Evolutionary conservation across 805 yeast species (phyloP).

Genomic region (Sungouiella blattae): DNA sequence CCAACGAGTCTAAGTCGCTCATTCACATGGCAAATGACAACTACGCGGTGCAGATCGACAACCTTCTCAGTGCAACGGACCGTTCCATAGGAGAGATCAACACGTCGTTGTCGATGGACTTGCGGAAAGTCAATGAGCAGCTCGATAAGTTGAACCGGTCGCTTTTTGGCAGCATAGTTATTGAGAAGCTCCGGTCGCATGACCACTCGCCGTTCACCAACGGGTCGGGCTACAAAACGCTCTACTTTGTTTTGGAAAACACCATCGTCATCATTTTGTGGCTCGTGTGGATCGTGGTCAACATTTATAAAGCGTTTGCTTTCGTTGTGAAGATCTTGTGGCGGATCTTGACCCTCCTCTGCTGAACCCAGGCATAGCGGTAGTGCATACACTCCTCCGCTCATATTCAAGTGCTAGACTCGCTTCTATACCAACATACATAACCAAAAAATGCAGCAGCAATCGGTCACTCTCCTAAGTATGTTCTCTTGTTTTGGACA

Average conservation of each 20-base stretch:
- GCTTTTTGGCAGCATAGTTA: constrained; percentile 24
- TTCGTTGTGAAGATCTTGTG: constrained; percentile 14
- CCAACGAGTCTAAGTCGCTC: constrained; percentile 33
- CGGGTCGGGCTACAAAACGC: constrained; percentile 31
- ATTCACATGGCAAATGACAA: constrained; percentile 37
- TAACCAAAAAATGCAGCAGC: constrained; percentile 56
- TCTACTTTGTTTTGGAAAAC: constrained; percentile 49
- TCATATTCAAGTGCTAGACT: no score
- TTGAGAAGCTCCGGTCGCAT: constrained; percentile 18
- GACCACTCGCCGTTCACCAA: constrained; percentile 15
- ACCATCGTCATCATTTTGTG: constrained; percentile 49
- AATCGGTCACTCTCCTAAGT: constrained; percentile 39
- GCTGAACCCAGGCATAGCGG: no score
- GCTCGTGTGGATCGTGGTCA: constrained; percentile 56
- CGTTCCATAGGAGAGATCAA: constrained; percentile 70
- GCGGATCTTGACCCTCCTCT: no score
- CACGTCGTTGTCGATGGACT: constrained; percentile 62
- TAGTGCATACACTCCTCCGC: no score
- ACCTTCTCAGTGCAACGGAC: constrained; percentile 58
- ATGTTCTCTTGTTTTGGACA: constrained; percentile 11
- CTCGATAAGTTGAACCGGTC: constrained; percentile 40
- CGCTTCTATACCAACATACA: no score
- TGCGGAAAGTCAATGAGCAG: constrained; percentile 51
- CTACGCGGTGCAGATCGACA: constrained; percentile 56
- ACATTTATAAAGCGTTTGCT: constrained; percentile 37